phyloP scores from a whole-genome alignment of 2,329 filamentous ascomycete genomes.

The Beauveria asiatica region DNA sequence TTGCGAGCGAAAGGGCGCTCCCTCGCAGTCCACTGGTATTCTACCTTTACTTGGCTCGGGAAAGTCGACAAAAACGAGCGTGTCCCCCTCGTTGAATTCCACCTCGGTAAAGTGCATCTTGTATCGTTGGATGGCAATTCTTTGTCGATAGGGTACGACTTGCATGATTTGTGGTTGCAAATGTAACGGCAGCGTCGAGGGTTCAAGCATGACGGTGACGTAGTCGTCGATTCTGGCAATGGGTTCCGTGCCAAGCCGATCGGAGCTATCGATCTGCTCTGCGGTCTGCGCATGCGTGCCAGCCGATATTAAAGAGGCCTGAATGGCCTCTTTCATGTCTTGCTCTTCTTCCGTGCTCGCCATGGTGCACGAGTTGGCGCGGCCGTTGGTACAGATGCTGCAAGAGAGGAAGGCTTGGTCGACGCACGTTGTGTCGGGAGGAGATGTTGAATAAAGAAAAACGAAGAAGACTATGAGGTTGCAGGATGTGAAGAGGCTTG shows the following conservation, averaged over 20 bases:
- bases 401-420: too few species aligned
- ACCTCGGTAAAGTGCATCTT: constrained; percentile 15
- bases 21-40: constrained; percentile 26
- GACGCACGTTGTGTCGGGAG: background rate
- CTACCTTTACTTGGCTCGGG: constrained; percentile 17
- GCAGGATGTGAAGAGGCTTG: background rate
- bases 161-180: background rate
- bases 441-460: background rate
- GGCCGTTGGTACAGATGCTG: background rate
- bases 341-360: background rate
- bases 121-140: background rate
- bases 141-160: background rate
- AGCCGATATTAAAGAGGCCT: background rate
- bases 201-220: background rate
- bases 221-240: background rate
- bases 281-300: too few species aligned
- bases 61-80: constrained; percentile 35
- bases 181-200: background rate
- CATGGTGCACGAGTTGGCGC: background rate
- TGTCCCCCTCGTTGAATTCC: constrained; percentile 29
- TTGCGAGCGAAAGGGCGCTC: constrained; percentile 24
- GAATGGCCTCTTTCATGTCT: background rate
- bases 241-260: background rate
- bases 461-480: background rate
- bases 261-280: background rate